Evolutionary conservation across 2,329 filamentous ascomycete genomes (phyloP).

Genomic region (Fusarium nelsonii): DNA sequence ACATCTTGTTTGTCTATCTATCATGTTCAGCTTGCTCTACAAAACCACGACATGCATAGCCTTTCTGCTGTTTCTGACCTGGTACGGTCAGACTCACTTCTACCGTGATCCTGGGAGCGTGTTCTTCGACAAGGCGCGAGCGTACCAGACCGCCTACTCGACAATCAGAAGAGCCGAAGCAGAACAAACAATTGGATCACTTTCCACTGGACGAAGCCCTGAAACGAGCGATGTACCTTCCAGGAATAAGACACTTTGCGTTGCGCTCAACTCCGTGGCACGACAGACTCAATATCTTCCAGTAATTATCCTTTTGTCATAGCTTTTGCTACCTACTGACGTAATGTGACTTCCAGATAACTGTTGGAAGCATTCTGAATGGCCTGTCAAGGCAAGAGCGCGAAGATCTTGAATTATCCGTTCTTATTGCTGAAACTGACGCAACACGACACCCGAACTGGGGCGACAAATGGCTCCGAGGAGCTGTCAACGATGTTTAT

Average conservation of each 20-base stretch:
- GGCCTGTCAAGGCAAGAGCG: constrained; percentile 15
- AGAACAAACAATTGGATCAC: neutral
- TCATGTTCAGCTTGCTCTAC: constrained; percentile 9
- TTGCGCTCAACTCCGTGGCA: constrained; percentile 19
- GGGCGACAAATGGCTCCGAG: constrained; percentile 17
- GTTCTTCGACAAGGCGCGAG: constrained; percentile 23
- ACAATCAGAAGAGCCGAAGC: constrained; percentile 5
- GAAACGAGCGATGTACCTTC: rapidly evolving
- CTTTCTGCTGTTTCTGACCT: constrained; percentile 9
- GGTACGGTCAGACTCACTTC: constrained; percentile 16
- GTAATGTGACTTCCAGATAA: neutral
- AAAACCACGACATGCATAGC: constrained; percentile 4
- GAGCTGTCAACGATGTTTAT: constrained; percentile 16
- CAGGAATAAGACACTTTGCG: constrained; percentile 13
- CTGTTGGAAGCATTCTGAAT: constrained; percentile 22
- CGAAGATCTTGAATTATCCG: constrained; percentile 16
- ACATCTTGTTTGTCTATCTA: neutral
- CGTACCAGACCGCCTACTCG: constrained; percentile 19
- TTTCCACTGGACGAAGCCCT: neutral
- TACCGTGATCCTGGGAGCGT: constrained; percentile 28
- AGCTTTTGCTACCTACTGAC: neutral
- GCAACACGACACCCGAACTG: constrained; percentile 18
- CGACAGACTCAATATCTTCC: constrained; percentile 28
- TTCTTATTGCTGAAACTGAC: constrained; percentile 25
- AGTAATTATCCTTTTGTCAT: neutral